A percentile compares a stretch with the other conserved stretches of the same genome.
These are phyloP conservation scores for Mucor lusitanicus DNA, from an alignment of 371 early-diverging fungal genomes.

Conservation along the genomic window DNA sequence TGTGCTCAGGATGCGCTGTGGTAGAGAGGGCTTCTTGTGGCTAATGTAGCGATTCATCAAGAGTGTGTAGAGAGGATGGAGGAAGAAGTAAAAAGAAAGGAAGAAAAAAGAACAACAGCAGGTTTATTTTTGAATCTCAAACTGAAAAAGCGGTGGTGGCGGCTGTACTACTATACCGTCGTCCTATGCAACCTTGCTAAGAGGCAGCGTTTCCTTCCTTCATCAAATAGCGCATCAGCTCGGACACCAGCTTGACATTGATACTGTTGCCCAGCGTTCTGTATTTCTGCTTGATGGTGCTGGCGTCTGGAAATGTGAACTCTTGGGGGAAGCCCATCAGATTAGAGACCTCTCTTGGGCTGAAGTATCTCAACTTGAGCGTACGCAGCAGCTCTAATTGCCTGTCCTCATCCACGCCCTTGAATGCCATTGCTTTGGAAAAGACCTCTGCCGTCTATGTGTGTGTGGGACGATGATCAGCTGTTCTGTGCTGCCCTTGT, in stretches of 20 bases:
- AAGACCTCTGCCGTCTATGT: conserved; percentile 29
- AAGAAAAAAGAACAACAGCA: background rate
- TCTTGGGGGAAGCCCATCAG: conserved; percentile 79
- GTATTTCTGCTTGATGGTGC: conserved; percentile 64
- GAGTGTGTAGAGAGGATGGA: background rate
- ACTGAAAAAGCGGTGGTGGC: background rate
- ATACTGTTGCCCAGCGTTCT: conserved; percentile 71
- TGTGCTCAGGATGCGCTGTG: background rate
- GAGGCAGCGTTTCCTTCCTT: conserved; percentile 25
- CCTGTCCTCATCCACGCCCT: conserved; percentile 28
- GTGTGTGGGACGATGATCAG: too few species aligned
- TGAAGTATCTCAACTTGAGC: conserved; percentile 74
- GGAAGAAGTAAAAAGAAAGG: background rate
- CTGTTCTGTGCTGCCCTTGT: background rate
- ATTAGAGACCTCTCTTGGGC: conserved; percentile 74
- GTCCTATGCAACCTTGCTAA: too few species aligned
- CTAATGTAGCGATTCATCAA: background rate
- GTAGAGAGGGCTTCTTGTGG: background rate
- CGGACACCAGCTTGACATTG: conserved; percentile 64
- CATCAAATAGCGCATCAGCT: conserved; percentile 56
- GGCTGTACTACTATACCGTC: too few species aligned
- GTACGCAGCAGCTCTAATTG: conserved; percentile 33
- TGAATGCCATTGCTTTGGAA: conserved; percentile 24
- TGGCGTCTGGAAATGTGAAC: conserved; percentile 55
- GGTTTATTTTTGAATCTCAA: background rate